These are phyloP conservation scores for Chrysanthemum lavandulifolium DNA, from an alignment of 129 eudicot genomes.

Conservation along the genomic window DNA sequence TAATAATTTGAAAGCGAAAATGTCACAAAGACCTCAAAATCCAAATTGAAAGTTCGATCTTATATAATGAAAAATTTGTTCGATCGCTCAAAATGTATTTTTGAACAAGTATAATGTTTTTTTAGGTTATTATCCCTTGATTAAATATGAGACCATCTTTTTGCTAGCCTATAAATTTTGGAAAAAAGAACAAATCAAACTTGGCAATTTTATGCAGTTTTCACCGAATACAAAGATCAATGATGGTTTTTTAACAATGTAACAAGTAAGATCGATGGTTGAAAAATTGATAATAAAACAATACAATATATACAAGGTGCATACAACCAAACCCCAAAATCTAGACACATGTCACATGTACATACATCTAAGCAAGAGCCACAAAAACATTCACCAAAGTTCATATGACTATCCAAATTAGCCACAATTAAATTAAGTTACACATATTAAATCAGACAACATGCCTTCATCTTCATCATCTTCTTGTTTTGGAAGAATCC, in stretches of 20 bases:
- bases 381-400: conserved; percentile 22
- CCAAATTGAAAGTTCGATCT: no score
- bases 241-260: not conserved
- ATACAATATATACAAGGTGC: conserved; percentile 12
- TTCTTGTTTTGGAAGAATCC: conserved; percentile 13
- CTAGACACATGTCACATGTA: conserved; percentile 16
- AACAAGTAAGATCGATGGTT: not conserved
- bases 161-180: no score
- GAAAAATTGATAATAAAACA: not conserved
- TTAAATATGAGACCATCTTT: no score
- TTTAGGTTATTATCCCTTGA: no score
- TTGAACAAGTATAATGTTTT: no score
- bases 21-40: no score
- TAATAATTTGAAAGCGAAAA: no score
- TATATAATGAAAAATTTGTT: no score
- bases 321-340: conserved; percentile 14
- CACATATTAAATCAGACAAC: conserved; percentile 25
- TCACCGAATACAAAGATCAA: not conserved
- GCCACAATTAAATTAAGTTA: not conserved
- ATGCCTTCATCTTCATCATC: conserved; percentile 30
- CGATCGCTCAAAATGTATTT: no score
- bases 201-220: not conserved
- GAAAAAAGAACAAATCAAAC: not conserved
- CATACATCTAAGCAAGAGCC: conserved; percentile 5
- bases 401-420: not conserved